Evolutionary conservation across 495 filamentous ascomycete species (phyloP).

Genomic region (Beverwykella pulmonaria): DNA sequence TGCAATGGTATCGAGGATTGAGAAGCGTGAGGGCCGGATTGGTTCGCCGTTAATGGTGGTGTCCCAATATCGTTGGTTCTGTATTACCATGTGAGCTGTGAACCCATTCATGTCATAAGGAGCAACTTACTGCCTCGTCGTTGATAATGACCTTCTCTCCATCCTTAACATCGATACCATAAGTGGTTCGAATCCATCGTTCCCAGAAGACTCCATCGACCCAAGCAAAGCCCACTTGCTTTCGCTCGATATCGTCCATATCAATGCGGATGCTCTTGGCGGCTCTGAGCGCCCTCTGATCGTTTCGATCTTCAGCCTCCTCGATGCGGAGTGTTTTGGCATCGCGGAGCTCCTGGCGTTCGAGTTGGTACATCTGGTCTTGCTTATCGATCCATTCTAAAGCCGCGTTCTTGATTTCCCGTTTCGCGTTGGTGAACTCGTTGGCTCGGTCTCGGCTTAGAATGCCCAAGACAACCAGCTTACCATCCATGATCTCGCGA

Average conservation of each 20-base stretch:
- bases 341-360: conserved; percentile 88
- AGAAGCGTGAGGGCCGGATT: conserved; percentile 88
- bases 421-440: conserved; percentile 74
- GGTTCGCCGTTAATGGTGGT: conserved; percentile 80
- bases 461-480: conserved; percentile 88
- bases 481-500: conserved; percentile 89
- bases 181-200: conserved; percentile 90
- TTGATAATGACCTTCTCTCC: conserved; percentile 95
- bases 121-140: conserved; percentile 83
- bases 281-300: conserved; percentile 80
- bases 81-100: background rate
- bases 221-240: conserved; percentile 96
- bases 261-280: conserved; percentile 91
- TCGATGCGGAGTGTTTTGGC: conserved; percentile 93
- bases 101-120: background rate
- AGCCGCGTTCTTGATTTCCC: conserved; percentile 93
- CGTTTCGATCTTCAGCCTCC: conserved; percentile 90
- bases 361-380: conserved; percentile 81
- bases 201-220: conserved; percentile 98
- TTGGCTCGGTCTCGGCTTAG: conserved; percentile 77
- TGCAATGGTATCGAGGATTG: conserved; percentile 90
- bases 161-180: conserved; percentile 81
- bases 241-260: conserved; percentile 82
- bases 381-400: conserved; percentile 98
- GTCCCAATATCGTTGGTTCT: conserved; percentile 97